Conservation (phyloP, 352 stramenopile genomes). For the Aphanomyces stellatus region DNA sequence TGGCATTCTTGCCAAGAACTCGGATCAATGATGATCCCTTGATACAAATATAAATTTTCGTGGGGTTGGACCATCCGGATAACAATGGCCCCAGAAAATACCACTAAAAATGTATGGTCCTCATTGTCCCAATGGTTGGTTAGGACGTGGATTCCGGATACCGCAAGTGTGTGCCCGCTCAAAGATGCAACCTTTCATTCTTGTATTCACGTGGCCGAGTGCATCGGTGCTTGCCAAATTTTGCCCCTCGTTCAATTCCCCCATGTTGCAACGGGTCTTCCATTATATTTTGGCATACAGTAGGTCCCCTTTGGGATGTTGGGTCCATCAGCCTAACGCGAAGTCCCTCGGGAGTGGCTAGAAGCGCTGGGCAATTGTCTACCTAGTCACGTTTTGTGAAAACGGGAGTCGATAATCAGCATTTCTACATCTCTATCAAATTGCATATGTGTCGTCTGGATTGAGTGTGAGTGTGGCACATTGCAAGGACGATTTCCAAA, state of each 20-base stretch:
- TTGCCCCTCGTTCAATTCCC: constrained; percentile 19
- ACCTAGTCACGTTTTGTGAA: constrained; percentile 48
- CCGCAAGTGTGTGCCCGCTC: no score
- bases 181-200: background rate
- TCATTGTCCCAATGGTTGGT: background rate
- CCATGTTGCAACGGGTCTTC: constrained; percentile 41
- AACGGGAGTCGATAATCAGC: constrained; percentile 63
- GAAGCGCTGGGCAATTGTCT: constrained; percentile 72
- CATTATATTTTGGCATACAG: constrained; percentile 51
- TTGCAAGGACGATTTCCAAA: constrained; percentile 24
- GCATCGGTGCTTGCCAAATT: constrained; percentile 16
- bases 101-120: background rate
- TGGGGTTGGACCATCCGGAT: no score
- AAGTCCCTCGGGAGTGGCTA: constrained; percentile 54
- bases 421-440: constrained; percentile 48
- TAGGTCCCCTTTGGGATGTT: constrained; percentile 60
- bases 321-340: constrained; percentile 68
- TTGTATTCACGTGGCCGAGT: no score
- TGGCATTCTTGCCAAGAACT: background rate
- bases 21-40: background rate
- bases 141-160: background rate
- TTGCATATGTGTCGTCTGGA: background rate
- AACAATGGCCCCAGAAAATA: background rate
- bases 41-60: no score
- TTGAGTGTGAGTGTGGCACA: constrained; percentile 18